Evolutionary conservation across 1,139 yeast species (phyloP), one percentile per base, ranked within the genome.

Genomic region (Pichiaceae sp.): DNA sequence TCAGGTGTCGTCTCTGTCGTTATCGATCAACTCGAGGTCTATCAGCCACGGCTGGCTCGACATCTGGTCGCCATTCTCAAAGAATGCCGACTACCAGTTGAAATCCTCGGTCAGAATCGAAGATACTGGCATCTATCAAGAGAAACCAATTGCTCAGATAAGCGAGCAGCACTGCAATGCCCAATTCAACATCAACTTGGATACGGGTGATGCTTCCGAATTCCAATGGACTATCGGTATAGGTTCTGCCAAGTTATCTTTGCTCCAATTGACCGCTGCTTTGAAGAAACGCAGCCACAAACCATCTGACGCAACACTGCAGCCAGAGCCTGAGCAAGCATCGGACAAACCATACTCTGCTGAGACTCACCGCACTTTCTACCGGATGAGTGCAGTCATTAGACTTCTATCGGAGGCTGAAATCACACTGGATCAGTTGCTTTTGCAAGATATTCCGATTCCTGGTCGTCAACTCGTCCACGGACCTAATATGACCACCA

Each of bases 401-500:
- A 41, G 42, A 14, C 12, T 49, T 4, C 29, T 49, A 15, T 42
- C 45, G 23, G 40, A 40, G 12, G 41, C 47, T 6, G 38, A 30
- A 16, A 17, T 46, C 4, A 34, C 43, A 4, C 17, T 49, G 6
- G 44, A 46, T 17, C 40, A 42, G 1, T 17, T 52, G 4, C 36
- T 29, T 14, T 32, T 52, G n/a, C 36, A 42, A 1, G 52, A 48
- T 18, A 39, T 49, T 8, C 53, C 53, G 1, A 6, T 47, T 4
- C 24, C 23, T 37, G 9, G 11, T 42, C 11, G 32, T 18, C 19
- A 20, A 21, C 7, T 27, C 32, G 2, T 32, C 33, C 12, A 32
- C 17, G 9, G 8, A 41, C 23, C 17, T 42, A 35, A 17, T 41
- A 11, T 7, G 40, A 19, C 48, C 38, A 33, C 68, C 64, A 3